Evolutionary conservation across 2,329 filamentous ascomycete genomes (phyloP).

Genomic region (Diaporthe longicolla): DNA sequence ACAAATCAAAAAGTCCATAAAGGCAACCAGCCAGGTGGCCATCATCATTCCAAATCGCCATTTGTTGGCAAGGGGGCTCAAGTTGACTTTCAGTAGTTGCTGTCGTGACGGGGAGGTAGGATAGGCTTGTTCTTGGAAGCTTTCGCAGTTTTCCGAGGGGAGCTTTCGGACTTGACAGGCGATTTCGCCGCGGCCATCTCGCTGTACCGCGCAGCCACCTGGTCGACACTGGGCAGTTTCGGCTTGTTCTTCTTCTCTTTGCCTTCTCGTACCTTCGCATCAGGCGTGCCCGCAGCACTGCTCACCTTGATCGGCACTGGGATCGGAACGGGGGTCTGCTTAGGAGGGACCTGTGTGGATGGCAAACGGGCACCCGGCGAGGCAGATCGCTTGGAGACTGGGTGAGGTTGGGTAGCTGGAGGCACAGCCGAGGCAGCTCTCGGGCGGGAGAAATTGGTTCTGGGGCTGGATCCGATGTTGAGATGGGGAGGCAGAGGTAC

Average conservation of each 20-base stretch:
- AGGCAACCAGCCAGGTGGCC: background rate
- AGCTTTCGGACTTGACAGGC: background rate
- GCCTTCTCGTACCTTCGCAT: constrained; percentile 34
- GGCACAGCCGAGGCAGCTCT: constrained; percentile 28
- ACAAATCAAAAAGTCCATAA: background rate
- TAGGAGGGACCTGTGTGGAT: constrained; percentile 33
- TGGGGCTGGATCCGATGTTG: background rate
- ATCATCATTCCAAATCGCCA: background rate
- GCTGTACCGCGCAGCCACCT: background rate
- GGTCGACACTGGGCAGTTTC: constrained; percentile 4
- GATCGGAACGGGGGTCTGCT: constrained; percentile 38
- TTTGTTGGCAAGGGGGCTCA: background rate
- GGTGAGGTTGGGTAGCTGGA: constrained; percentile 40
- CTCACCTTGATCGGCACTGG: constrained; percentile 2
- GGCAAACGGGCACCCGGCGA: constrained; percentile 37
- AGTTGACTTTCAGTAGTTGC: background rate
- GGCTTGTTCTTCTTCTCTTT: constrained; percentile 36
- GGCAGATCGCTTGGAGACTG: constrained; percentile 13
- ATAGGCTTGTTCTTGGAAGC: constrained; percentile 32
- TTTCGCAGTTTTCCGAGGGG: constrained; percentile 2
- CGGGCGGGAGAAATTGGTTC: background rate
- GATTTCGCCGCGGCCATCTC: constrained; percentile 16
- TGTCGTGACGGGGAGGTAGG: constrained; percentile 30
- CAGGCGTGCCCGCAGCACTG: background rate
- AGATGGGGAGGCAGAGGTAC: constrained; percentile 39